A percentile compares a stretch with the other conserved stretches of the same genome.
These are phyloP conservation scores for Paraconiothyrium brasiliense DNA, from an alignment of 2,329 filamentous ascomycete species.

Conservation along the genomic window DNA sequence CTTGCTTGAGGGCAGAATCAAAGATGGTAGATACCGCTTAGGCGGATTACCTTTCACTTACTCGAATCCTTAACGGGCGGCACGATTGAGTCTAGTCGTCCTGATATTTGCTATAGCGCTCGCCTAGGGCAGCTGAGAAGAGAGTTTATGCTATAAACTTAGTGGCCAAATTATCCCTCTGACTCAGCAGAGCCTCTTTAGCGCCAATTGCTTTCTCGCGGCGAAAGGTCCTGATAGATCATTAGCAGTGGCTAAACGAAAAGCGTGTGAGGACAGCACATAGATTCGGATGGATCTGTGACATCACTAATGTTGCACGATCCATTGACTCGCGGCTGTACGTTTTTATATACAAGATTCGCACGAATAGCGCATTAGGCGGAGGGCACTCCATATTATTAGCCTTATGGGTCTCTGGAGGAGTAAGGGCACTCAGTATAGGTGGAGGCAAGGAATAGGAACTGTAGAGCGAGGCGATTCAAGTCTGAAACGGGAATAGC, in stretches of 20 bases:
- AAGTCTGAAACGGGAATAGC: no score
- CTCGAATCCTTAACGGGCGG: conserved; percentile 26
- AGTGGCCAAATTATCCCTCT: conserved; percentile 41
- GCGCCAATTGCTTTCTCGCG: conserved; percentile 52
- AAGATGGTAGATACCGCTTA: conserved; percentile 33
- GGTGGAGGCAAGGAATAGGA: no score
- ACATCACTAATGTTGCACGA: no score
- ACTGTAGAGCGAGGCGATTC: no score
- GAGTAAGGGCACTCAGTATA: no score
- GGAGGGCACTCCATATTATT: no score
- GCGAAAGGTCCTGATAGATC: conserved; percentile 50
- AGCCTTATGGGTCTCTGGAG: no score
- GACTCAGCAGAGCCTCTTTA: conserved; percentile 30
- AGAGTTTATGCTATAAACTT: conserved; percentile 36
- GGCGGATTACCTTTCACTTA: conserved; percentile 32
- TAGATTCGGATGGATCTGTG: no score
- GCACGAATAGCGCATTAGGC: no score
- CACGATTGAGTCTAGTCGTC: conserved; percentile 33
- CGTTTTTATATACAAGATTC: no score
- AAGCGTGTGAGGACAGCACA: conserved; percentile 32
- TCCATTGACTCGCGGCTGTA: no score
- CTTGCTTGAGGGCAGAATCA: conserved; percentile 34
- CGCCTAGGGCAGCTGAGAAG: conserved; percentile 39
- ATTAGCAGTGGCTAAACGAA: conserved; percentile 32
- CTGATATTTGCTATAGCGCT: conserved; percentile 44